These are phyloP conservation scores for Amauroascus niger DNA, from an alignment of 2,329 filamentous ascomycete species.

Conservation along the genomic window DNA sequence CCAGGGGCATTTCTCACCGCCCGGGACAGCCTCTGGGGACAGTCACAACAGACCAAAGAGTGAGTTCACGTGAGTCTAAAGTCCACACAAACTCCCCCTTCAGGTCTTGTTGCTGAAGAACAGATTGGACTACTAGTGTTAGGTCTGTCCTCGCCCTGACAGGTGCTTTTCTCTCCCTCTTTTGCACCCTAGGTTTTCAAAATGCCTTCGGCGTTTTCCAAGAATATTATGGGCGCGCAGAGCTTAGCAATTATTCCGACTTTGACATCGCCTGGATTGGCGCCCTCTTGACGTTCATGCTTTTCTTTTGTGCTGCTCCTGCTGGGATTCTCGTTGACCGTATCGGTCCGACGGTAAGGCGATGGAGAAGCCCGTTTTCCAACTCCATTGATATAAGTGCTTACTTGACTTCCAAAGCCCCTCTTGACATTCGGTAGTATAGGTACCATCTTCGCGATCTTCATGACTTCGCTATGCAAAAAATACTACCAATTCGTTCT, in stretches of 20 bases:
- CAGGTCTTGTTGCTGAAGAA: neutral
- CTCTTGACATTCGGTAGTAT: conserved; percentile 24
- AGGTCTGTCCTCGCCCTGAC: conserved; percentile 24
- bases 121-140: conserved; percentile 16
- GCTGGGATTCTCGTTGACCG: conserved; percentile 27
- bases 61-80: neutral
- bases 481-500: conserved; percentile 34
- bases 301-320: conserved; percentile 24
- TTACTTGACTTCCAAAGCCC: neutral
- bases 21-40: neutral
- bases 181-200: conserved; percentile 33
- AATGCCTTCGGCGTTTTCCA: conserved; percentile 33
- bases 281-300: conserved; percentile 25
- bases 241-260: conserved; percentile 22
- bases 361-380: neutral
- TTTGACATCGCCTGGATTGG: conserved; percentile 31
- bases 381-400: neutral
- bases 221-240: conserved; percentile 24
- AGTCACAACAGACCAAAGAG: neutral
- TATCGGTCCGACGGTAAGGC: conserved; percentile 25
- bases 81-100: neutral
- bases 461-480: conserved; percentile 33
- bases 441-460: conserved; percentile 25
- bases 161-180: conserved; percentile 25
- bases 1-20: neutral